Evolutionary conservation across 768 basidiomycete species (phyloP).

Genomic region (Mycena rosella): DNA sequence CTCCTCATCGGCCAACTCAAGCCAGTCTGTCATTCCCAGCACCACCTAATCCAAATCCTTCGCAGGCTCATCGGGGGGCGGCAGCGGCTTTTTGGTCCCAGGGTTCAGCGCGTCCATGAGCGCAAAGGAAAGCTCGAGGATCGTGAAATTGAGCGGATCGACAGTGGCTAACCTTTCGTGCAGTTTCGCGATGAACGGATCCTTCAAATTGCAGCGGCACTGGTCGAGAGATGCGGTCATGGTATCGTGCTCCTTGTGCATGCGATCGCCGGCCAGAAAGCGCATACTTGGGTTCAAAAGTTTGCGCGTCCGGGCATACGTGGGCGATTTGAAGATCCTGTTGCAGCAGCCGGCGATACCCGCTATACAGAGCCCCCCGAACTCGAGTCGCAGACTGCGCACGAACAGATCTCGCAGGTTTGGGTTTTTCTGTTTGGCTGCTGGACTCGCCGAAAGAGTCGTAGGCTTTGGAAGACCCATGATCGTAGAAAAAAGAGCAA

Average conservation of each 20-base stretch:
- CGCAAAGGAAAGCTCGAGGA: slow-evolving; percentile 4
- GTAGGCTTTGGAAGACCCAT: too few species aligned
- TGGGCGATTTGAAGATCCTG: slow-evolving; percentile 4
- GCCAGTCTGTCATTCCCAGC: slow-evolving; percentile 13
- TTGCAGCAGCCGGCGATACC: slow-evolving; percentile 18
- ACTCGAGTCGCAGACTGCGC: slow-evolving; percentile 15
- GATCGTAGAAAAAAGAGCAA: too few species aligned
- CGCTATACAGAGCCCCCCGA: slow-evolving; percentile 2
- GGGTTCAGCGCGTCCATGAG: slow-evolving; percentile 15
- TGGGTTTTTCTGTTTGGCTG: background rate
- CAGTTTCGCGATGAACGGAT: background rate
- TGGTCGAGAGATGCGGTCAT: background rate
- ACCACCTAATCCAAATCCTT: slow-evolving; percentile 18
- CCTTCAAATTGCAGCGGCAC: slow-evolving; percentile 16
- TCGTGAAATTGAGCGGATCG: slow-evolving; percentile 11
- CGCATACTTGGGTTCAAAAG: slow-evolving; percentile 12
- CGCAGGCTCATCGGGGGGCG: background rate
- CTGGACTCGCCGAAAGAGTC: background rate
- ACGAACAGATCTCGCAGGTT: slow-evolving; percentile 9
- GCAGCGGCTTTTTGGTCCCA: background rate
- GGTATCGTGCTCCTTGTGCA: background rate
- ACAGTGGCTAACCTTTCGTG: slow-evolving; percentile 8
- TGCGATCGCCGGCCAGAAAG: slow-evolving; percentile 12
- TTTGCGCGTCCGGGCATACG: background rate
- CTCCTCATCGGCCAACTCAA: background rate